Conservation (phyloP, 768 basidiomycete genomes). For the Gyrodon lividus region DNA sequence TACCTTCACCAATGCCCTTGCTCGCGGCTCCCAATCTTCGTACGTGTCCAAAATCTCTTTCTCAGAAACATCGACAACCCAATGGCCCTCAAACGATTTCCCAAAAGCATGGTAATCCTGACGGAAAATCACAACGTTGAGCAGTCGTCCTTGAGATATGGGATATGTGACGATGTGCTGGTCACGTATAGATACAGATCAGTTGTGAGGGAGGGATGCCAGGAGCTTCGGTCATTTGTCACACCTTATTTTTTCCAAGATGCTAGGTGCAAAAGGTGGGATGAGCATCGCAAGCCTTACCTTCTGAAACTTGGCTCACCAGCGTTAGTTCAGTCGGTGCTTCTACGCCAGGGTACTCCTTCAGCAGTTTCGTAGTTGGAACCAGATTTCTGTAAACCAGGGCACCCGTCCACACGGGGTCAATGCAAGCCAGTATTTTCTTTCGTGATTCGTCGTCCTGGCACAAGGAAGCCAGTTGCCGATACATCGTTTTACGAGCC, state of each 20-base stretch:
- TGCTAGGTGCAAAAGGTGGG: conserved; percentile 11
- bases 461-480: conserved; percentile 9
- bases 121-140: conserved; percentile 37
- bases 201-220: background rate
- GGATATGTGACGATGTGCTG: conserved; percentile 44
- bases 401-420: conserved; percentile 40
- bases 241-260: conserved; percentile 21
- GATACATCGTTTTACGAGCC: conserved; percentile 29
- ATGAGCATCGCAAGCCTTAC: background rate
- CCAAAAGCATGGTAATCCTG: conserved; percentile 31
- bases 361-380: conserved; percentile 25
- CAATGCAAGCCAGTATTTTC: conserved; percentile 18
- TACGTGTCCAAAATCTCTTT: conserved; percentile 33
- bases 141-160: conserved; percentile 34
- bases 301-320: conserved; percentile 3
- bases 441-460: conserved; percentile 5
- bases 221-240: background rate
- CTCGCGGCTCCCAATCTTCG: conserved; percentile 22
- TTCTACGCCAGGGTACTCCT: conserved; percentile 33
- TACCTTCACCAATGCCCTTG: conserved; percentile 14
- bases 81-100: conserved; percentile 29
- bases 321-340: conserved; percentile 25
- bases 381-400: conserved; percentile 40
- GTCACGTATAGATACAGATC: background rate
- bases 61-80: conserved; percentile 28